phyloP scores from a whole-genome alignment of 768 basidiomycete species.

The Fistulinella prunicolor region DNA sequence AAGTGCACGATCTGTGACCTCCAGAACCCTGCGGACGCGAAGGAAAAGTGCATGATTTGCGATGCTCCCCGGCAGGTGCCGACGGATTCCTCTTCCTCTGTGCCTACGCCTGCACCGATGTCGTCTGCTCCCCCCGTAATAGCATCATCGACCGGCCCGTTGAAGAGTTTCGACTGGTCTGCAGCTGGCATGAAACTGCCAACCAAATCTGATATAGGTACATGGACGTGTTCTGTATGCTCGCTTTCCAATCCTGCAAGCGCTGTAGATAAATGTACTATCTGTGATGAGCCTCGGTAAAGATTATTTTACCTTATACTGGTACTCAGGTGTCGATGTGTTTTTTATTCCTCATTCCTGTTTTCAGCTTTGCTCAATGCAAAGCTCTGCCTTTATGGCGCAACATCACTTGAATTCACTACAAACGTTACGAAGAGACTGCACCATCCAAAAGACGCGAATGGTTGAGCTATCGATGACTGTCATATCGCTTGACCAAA shows the following conservation, averaged over 20 bases:
- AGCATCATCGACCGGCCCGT: constrained; percentile 4
- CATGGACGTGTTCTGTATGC: constrained; percentile 43
- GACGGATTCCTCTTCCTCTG: constrained; percentile 12
- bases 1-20: constrained; percentile 52
- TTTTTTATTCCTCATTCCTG: constrained; percentile 14
- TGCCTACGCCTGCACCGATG: neutral
- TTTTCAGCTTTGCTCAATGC: constrained; percentile 1
- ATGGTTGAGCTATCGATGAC: neutral
- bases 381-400: neutral
- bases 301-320: constrained; percentile 9
- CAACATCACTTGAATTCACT: constrained; percentile 3
- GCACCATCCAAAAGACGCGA: neutral
- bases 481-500: constrained; percentile 47
- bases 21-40: constrained; percentile 35
- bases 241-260: constrained; percentile 44
- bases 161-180: constrained; percentile 37
- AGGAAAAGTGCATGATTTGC: constrained; percentile 46
- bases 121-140: neutral
- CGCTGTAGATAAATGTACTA: constrained; percentile 44
- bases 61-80: constrained; percentile 35
- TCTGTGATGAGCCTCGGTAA: constrained; percentile 47
- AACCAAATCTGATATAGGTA: constrained; percentile 18
- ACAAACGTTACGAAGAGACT: neutral
- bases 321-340: constrained; percentile 3
- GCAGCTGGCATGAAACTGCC: constrained; percentile 36